Evolutionary conservation across 495 filamentous ascomycete species (phyloP), one percentile per base, ranked within the genome.

Genomic region (Aspergillus indologenus): DNA sequence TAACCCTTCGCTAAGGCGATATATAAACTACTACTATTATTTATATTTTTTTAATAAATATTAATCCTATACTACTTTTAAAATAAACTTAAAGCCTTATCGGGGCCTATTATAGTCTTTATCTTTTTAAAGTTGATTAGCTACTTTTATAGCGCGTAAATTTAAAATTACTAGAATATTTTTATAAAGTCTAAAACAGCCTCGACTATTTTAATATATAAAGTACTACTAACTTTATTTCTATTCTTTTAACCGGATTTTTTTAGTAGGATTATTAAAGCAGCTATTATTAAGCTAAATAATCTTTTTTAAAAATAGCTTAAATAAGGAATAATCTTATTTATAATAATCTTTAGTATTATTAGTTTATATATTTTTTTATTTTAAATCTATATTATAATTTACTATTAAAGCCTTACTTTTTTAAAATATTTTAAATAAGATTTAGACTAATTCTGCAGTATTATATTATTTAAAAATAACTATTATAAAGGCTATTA

Each of bases 151-250:
- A 61, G 68, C 65, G 65, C 65, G 54, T 61, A 62, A 59, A 67
- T 70, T 19, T 60, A 57, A 64, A 71, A 69, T 58, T 64, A 53
- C 29, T 69, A 62, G 56, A 64, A 71, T 52, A 61, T 65, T 61
- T 73, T 59, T 3, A 64, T 63, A 44, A 71, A 73, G 65, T 71
- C 68, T 43, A 73, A 23, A 23, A 67, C 59, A 26, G 66, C 63
- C 23, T 62, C 26, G 20, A 70, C 61, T 29, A 61, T 68, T 47
- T 60, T 69, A n/a, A 60, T n/a, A n/a, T n/a, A n/a, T n/a, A n/a
- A 68, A 58, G 53, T 57, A 44, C 11, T 68, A 45, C 31, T 56
- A 52, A 54, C 62, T 68, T 62, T 62, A 65, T 67, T 53, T 59
- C 63, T 63, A 61, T 59, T 61, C 66, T 73, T 61, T 57, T 6